Evolutionary conservation across 2,329 filamentous ascomycete species (phyloP).

Genomic region (Cercospora citrullina): DNA sequence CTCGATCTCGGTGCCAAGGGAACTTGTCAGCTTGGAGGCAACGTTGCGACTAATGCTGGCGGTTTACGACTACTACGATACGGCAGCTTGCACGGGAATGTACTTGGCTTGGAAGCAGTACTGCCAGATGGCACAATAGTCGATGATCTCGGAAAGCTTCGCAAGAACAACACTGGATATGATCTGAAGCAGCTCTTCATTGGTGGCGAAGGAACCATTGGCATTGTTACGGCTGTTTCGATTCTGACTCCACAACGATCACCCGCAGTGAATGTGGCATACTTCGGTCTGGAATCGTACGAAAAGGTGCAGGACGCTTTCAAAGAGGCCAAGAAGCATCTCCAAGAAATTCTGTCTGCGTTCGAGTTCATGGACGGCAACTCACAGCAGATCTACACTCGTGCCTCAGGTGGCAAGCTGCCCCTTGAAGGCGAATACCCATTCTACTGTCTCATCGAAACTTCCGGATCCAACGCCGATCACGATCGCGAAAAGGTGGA

Average conservation of each 20-base stretch:
- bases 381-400: constrained; percentile 74
- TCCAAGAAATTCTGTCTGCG: constrained; percentile 92
- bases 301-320: constrained; percentile 86
- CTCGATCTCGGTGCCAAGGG: constrained; percentile 97
- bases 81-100: constrained; percentile 88
- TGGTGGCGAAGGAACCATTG: constrained; percentile 90
- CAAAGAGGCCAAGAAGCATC: constrained; percentile 81
- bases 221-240: constrained; percentile 86
- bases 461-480: constrained; percentile 88
- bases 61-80: constrained; percentile 87
- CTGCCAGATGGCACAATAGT: constrained; percentile 90
- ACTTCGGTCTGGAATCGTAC: constrained; percentile 87
- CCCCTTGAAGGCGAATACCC: constrained; percentile 82
- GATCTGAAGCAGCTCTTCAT: constrained; percentile 97
- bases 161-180: constrained; percentile 99
- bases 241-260: constrained; percentile 87
- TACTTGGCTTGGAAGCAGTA: constrained; percentile 90
- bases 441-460: constrained; percentile 97
- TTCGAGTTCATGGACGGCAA: constrained; percentile 95
- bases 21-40: constrained; percentile 93
- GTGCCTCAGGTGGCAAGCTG: constrained; percentile 71
- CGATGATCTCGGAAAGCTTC: constrained; percentile 80
- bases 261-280: constrained; percentile 88
- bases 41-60: constrained; percentile 93
- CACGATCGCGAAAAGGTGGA: constrained; percentile 92